Evolutionary conservation across 495 filamentous ascomycete genomes (phyloP).

Genomic region (Xylaria venustula): DNA sequence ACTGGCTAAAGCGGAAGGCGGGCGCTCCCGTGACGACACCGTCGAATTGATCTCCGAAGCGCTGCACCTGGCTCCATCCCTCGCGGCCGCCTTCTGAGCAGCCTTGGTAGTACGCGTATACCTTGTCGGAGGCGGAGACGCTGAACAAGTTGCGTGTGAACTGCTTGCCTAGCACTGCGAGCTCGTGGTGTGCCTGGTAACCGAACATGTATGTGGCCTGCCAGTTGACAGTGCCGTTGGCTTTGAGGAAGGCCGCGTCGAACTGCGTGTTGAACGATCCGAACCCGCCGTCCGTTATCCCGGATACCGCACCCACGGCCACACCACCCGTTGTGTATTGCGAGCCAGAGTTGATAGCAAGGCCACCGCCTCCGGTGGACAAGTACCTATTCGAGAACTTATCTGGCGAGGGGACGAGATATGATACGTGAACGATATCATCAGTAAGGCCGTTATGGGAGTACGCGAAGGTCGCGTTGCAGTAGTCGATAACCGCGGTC

Average conservation of each 20-base stretch:
- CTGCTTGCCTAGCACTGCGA: constrained; percentile 20
- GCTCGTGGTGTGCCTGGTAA: constrained; percentile 25
- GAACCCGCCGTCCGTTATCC: constrained; percentile 43
- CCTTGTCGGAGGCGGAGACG: constrained; percentile 7
- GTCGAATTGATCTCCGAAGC: constrained; percentile 33
- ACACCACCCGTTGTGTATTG: constrained; percentile 2
- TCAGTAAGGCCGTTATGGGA: constrained; percentile 35
- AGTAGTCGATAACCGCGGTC: constrained; percentile 26
- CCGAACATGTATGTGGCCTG: constrained; percentile 39
- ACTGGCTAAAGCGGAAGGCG: constrained; percentile 25
- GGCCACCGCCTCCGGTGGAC: constrained; percentile 44
- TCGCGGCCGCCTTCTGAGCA: constrained; percentile 40
- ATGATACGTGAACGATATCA: constrained; percentile 34
- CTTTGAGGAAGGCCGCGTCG: constrained; percentile 36
- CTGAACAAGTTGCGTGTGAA: constrained; percentile 28
- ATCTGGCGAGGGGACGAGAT: constrained; percentile 39
- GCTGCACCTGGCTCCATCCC: constrained; percentile 33
- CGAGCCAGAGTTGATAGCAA: constrained; percentile 34
- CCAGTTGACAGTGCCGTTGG: constrained; percentile 42
- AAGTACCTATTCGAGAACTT: constrained; percentile 42
- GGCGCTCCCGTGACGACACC: constrained; percentile 32
- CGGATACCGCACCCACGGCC: constrained; percentile 29
- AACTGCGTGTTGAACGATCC: background rate
- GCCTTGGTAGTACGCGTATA: constrained; percentile 36
- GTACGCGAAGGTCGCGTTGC: constrained; percentile 42